Evolutionary conservation across 345 rosid genomes (phyloP).

Genomic region (Ailanthus altissimus): DNA sequence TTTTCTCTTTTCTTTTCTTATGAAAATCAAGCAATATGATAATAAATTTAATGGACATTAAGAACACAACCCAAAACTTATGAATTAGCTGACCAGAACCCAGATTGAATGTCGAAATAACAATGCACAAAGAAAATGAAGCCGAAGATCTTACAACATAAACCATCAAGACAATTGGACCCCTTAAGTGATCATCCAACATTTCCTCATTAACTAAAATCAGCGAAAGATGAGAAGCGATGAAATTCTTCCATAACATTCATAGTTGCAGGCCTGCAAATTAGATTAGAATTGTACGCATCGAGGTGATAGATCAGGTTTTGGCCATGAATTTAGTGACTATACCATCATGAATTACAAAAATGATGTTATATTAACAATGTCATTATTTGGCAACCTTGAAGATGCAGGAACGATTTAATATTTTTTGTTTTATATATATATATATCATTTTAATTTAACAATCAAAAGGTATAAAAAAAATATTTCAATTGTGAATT

Average conservation of each 20-base stretch:
- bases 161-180: too few species aligned
- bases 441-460: too few species aligned
- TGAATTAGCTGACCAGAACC: background rate
- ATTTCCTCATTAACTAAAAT: background rate
- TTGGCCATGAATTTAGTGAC: background rate
- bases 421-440: too few species aligned
- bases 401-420: too few species aligned
- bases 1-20: too few species aligned
- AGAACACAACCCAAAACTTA: conserved; percentile 2
- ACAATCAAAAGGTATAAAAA: too few species aligned
- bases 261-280: background rate
- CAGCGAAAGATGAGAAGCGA: background rate
- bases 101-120: background rate
- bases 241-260: background rate
- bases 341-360: background rate
- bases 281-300: background rate
- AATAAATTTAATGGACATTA: background rate
- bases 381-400: too few species aligned
- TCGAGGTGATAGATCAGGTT: background rate
- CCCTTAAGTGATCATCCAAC: background rate
- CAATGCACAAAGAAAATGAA: conserved; percentile 6
- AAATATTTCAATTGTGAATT: too few species aligned
- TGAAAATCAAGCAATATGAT: conserved; percentile 4
- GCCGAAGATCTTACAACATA: background rate
- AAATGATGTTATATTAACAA: too few species aligned